Evolutionary conservation across 2,329 filamentous ascomycete species (phyloP).

Genomic region (Colletotrichum neosansevieriae): DNA sequence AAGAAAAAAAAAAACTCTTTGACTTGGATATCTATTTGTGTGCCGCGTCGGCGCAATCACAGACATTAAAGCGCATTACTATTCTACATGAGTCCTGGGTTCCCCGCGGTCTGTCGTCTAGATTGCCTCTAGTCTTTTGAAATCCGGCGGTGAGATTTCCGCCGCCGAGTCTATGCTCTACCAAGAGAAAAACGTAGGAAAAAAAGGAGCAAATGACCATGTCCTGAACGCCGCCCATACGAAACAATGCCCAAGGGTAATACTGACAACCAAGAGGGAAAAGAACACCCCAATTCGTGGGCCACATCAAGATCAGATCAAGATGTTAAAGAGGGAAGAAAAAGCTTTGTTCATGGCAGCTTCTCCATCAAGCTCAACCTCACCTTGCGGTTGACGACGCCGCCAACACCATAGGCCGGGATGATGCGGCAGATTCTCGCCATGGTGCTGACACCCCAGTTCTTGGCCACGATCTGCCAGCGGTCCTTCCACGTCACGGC

Average conservation of each 20-base stretch:
- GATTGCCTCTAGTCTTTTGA: neutral
- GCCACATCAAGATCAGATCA: conserved; percentile 9
- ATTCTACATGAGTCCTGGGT: conserved; percentile 35
- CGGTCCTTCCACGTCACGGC: conserved; percentile 67
- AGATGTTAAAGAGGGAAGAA: neutral
- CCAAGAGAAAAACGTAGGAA: neutral
- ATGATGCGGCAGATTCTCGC: conserved; percentile 88
- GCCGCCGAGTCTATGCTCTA: conserved; percentile 20
- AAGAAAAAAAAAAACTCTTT: neutral
- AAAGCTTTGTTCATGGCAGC: neutral
- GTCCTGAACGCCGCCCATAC: conserved; percentile 37
- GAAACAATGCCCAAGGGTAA: conserved; percentile 22
- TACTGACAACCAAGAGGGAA: conserved; percentile 17
- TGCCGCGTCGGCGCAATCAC: conserved; percentile 21
- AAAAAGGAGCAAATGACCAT: neutral
- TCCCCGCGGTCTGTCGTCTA: conserved; percentile 19
- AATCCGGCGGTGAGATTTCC: conserved; percentile 1
- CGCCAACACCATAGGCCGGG: conserved; percentile 89
- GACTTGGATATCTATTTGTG: conserved; percentile 32
- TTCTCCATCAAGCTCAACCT: conserved; percentile 73
- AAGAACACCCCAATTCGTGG: neutral
- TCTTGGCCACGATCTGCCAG: conserved; percentile 74
- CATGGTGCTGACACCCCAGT: conserved; percentile 79
- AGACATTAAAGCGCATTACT: conserved; percentile 39
- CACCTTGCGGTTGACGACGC: conserved; percentile 84